Conservation (phyloP, 345 rosid genomes). For the Reutealis trisperma region DNA sequence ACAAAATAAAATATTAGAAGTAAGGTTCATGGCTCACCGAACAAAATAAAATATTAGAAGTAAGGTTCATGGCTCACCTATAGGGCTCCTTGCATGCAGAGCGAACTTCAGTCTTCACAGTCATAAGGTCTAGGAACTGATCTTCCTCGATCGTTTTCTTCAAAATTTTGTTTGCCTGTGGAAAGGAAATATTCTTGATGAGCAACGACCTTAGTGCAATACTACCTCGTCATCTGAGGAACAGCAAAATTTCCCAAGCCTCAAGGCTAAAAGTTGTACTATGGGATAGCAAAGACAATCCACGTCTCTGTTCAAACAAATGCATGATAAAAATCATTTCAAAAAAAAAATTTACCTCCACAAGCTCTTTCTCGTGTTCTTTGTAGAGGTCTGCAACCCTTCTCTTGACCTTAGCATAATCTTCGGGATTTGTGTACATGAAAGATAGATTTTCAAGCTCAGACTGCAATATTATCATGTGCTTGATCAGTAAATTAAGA, state of each 20-base stretch:
- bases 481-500: slow-evolving; percentile 16
- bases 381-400: slow-evolving; percentile 82
- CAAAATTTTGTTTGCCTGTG: slow-evolving; percentile 84
- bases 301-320: background rate
- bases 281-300: background rate
- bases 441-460: slow-evolving; percentile 96
- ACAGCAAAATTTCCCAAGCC: background rate
- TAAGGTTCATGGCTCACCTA: slow-evolving; percentile 52
- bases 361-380: slow-evolving; percentile 84
- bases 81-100: slow-evolving; percentile 89
- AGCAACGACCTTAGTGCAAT: background rate
- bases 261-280: background rate
- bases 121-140: slow-evolving; percentile 87
- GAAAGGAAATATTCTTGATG: slow-evolving; percentile 15
- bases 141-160: slow-evolving; percentile 91
- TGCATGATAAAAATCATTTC: background rate
- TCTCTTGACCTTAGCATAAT: slow-evolving; percentile 76
- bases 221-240: slow-evolving; percentile 6
- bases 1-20: slow-evolving; percentile 14
- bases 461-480: slow-evolving; percentile 51
- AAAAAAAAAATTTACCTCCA: slow-evolving; percentile 53
- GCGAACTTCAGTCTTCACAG: slow-evolving; percentile 76
- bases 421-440: slow-evolving; percentile 93
- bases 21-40: no score
- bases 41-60: slow-evolving; percentile 14